These are phyloP conservation scores for Porogramme epimiltina DNA, from an alignment of 1,284 basidiomycete genomes.

Conservation along the genomic window DNA sequence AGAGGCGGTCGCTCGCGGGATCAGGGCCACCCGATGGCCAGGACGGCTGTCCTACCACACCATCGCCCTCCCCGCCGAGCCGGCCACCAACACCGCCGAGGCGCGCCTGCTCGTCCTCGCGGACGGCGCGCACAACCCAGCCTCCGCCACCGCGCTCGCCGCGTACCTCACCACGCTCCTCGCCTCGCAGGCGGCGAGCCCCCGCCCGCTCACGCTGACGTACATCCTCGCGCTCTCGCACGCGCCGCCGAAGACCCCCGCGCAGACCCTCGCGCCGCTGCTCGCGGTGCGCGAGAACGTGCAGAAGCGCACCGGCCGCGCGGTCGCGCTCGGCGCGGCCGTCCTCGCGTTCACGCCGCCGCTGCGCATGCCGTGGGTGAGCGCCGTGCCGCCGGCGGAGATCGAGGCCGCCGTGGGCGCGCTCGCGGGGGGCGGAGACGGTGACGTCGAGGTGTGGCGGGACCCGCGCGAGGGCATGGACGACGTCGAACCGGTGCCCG, in stretches of 20 bases:
- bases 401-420: constrained; percentile 45
- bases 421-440: constrained; percentile 36
- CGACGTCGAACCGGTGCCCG: constrained; percentile 4
- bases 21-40: constrained; percentile 70
- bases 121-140: constrained; percentile 96
- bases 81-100: background rate
- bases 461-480: background rate
- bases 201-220: constrained; percentile 40
- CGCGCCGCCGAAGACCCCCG: constrained; percentile 79
- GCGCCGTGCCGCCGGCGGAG: constrained; percentile 52
- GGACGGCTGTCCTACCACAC: constrained; percentile 81
- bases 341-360: constrained; percentile 69
- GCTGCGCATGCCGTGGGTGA: constrained; percentile 92
- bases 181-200: constrained; percentile 1
- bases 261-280: constrained; percentile 69
- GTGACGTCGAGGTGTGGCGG: constrained; percentile 34
- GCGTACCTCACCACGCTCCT: constrained; percentile 65
- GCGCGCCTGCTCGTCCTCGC: constrained; percentile 57
- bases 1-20: constrained; percentile 55
- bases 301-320: background rate
- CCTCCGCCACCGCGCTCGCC: constrained; percentile 74
- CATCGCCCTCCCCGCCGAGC: constrained; percentile 25
- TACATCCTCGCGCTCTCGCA: constrained; percentile 80
- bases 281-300: constrained; percentile 33
- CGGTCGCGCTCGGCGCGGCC: constrained; percentile 45